phyloP scores from a whole-genome alignment of 176 grass and related monocot genomes.

The Dactylis glomerata region DNA sequence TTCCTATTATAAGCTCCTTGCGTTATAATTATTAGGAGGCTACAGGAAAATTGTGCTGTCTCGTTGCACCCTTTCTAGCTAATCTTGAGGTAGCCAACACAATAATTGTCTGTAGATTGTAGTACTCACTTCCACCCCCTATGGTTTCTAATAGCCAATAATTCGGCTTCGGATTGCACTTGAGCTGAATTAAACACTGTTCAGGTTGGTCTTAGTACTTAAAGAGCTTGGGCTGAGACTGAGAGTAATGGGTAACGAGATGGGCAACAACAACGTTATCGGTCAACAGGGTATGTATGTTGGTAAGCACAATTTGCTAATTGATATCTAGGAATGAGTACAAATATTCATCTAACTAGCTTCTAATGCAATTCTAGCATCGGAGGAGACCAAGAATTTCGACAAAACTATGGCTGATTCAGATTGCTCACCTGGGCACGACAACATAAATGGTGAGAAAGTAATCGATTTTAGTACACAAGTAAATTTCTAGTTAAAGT shows the following conservation, averaged over 20 bases:
- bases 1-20: conserved; percentile 13
- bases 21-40: conserved; percentile 31
- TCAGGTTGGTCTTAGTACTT: conserved; percentile 25
- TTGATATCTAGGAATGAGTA: background rate
- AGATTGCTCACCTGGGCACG: background rate
- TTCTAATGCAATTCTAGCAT: conserved; percentile 11
- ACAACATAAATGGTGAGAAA: conserved; percentile 23
- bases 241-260: conserved; percentile 26
- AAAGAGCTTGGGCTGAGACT: conserved; percentile 18
- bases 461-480: background rate
- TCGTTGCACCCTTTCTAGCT: conserved; percentile 17
- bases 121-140: background rate
- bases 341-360: background rate
- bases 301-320: background rate
- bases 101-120: conserved; percentile 38
- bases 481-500: background rate
- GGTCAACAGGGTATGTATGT: conserved; percentile 44
- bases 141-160: conserved; percentile 5
- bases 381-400: conserved; percentile 26
- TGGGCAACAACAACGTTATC: conserved; percentile 53
- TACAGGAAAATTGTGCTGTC: conserved; percentile 34
- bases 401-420: background rate
- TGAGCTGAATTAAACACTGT: background rate
- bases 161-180: background rate
- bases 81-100: conserved; percentile 15